Conservation (phyloP, 106 monocot genomes). For the Dendrobium chrysotoxum region DNA sequence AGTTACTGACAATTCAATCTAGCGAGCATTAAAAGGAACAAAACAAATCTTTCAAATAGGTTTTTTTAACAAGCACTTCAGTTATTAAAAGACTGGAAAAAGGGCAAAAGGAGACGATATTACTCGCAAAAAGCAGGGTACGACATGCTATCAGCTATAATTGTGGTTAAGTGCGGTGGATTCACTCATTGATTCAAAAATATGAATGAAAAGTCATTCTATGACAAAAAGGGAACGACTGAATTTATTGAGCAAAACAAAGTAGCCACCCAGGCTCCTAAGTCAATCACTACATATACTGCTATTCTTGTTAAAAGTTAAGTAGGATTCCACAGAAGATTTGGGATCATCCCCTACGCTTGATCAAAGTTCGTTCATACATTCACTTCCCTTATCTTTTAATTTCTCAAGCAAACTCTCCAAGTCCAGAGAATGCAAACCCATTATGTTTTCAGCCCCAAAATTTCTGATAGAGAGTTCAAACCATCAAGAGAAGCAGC, state of each 20-base stretch:
- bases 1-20: neutral
- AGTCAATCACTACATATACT: neutral
- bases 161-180: neutral
- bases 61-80: neutral
- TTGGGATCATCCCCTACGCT: too few species aligned
- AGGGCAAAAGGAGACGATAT: neutral
- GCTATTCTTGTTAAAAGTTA: neutral
- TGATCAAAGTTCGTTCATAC: neutral
- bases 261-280: neutral
- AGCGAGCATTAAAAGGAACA: neutral
- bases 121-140: neutral
- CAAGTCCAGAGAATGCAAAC: too few species aligned
- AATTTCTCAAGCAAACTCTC: neutral
- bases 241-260: neutral
- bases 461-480: too few species aligned
- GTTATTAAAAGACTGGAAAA: neutral
- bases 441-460: too few species aligned
- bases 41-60: neutral
- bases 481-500: too few species aligned
- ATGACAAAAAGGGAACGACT: neutral
- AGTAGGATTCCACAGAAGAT: too few species aligned
- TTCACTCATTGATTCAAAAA: neutral
- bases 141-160: neutral
- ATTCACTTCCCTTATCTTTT: neutral
- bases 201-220: neutral